Conservation (phyloP, 2,329 filamentous ascomycete genomes). For the Aspergillus neoniger region DNA sequence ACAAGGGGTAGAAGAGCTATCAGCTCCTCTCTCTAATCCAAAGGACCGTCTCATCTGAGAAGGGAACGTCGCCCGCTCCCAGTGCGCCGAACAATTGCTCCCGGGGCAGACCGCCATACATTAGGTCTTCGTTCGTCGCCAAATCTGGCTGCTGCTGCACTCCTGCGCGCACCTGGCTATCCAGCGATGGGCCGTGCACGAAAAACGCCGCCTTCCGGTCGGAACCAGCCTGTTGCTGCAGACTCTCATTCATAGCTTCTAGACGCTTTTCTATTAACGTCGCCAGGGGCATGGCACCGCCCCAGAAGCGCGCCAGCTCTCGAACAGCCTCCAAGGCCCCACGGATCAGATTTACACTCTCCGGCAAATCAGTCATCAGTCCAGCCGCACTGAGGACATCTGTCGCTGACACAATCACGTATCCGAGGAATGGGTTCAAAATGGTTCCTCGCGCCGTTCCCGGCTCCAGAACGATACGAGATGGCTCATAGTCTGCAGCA, state of each 20-base stretch:
- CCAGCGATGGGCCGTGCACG: conserved; percentile 40
- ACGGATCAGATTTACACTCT: conserved; percentile 57
- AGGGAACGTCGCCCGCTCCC: conserved; percentile 29
- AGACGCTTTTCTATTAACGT: conserved; percentile 52
- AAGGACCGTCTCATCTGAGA: conserved; percentile 28
- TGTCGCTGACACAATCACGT: conserved; percentile 63
- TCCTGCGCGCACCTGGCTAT: conserved; percentile 39
- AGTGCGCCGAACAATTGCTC: conserved; percentile 34
- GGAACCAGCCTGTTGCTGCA: conserved; percentile 34
- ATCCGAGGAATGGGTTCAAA: conserved; percentile 64
- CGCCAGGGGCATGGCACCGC: conserved; percentile 55
- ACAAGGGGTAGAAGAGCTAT: neutral
- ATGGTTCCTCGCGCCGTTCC: conserved; percentile 41
- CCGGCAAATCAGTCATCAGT: conserved; percentile 52
- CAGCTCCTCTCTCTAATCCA: conserved; percentile 29
- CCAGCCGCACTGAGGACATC: conserved; percentile 68
- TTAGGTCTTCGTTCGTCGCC: conserved; percentile 42
- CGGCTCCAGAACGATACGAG: conserved; percentile 22
- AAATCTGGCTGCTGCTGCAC: conserved; percentile 22
- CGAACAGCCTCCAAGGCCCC: conserved; percentile 58
- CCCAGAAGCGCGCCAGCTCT: conserved; percentile 61
- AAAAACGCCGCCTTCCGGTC: conserved; percentile 42
- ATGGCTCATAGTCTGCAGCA: conserved; percentile 25
- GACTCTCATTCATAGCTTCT: conserved; percentile 44
- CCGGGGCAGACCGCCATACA: conserved; percentile 41